phyloP scores from a whole-genome alignment of 768 basidiomycete species.

The Suillus bovinus region DNA sequence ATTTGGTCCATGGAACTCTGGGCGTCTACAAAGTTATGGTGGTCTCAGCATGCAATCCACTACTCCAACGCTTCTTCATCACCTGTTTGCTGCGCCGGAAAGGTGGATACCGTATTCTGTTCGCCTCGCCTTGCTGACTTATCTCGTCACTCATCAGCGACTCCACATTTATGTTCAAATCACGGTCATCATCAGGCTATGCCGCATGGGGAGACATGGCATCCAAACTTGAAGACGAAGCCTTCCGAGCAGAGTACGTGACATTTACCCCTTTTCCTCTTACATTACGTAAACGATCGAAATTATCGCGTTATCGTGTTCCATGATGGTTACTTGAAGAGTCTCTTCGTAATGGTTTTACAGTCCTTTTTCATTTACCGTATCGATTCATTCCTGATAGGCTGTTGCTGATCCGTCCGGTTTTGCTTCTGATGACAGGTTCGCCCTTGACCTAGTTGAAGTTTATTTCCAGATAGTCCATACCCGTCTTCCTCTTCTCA shows the following conservation, averaged over 20 bases:
- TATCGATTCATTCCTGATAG: conserved; percentile 23
- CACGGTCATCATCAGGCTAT: conserved; percentile 53
- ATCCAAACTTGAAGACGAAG: conserved; percentile 66
- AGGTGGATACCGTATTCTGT: conserved; percentile 40
- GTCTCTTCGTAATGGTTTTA: conserved; percentile 14
- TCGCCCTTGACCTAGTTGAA: conserved; percentile 90
- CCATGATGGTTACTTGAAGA: conserved; percentile 24
- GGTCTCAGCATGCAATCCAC: conserved; percentile 57
- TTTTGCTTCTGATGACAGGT: conserved; percentile 46
- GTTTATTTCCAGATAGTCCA: conserved; percentile 94
- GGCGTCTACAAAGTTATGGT: conserved; percentile 38
- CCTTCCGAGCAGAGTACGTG: conserved; percentile 83
- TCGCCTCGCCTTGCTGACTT: conserved; percentile 15
- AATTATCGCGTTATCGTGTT: conserved; percentile 15
- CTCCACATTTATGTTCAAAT: conserved; percentile 32
- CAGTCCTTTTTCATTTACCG: conserved; percentile 27
- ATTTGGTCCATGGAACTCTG: conserved; percentile 28
- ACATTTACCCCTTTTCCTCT: conserved; percentile 29
- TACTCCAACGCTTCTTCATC: conserved; percentile 66
- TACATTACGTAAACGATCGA: conserved; percentile 31
- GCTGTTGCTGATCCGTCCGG: conserved; percentile 13
- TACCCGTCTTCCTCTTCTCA: conserved; percentile 83
- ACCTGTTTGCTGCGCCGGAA: conserved; percentile 77
- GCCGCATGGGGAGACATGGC: conserved; percentile 78
- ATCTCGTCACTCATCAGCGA: conserved; percentile 37